Evolutionary conservation across 441 rosid species (phyloP), one percentile per base, ranked within the genome.

Genomic region (Gossypium trilobum): DNA sequence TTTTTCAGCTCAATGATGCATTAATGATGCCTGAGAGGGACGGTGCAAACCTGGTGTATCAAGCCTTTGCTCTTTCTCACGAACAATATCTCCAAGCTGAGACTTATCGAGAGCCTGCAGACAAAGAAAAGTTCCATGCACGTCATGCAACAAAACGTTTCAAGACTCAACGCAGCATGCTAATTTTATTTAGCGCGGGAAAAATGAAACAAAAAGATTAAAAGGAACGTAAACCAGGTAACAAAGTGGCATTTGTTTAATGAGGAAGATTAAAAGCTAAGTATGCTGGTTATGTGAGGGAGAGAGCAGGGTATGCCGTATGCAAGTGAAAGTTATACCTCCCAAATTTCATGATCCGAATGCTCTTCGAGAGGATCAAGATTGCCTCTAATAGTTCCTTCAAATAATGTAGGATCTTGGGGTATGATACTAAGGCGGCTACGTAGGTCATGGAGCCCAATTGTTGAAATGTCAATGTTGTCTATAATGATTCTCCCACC

Each of bases 291-390:
- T 25, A 33, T 6, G 8, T 33, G 4, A 27, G 11, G 20, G 19
- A 27, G 42, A n/a, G 20, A 59, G 42, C n/a, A 2, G 16, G 50
- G 39, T 33, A 33, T 1, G 39, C 39, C 8, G 27, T 4, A 63
- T 19, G 27, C 51, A 10, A 39, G 36, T 22, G 33, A 22, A 2
- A 22, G 33, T 0, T 13, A 44, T 65, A 65, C 70, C 70, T 65
- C 55, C 70, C 99, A 95, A 81, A 93, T 79, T 68, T 89, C 87
- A 44, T 84, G 87, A 87, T 95, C 99, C 29, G 94, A 78, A 77
- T 89, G 99, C 82, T 95, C 99, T 75, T 84, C 96, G 77, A 95
- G 96, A 60, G 98, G 99, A 80, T 95, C 99, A 59, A 95, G 99
- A 81, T 95, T 95, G 71, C 81, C 87, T 79, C 99, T 78, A 63